Evolutionary conservation across 495 filamentous ascomycete genomes (phyloP), one percentile per base, ranked within the genome.

Genomic region (Aspergillus bertholletiae): DNA sequence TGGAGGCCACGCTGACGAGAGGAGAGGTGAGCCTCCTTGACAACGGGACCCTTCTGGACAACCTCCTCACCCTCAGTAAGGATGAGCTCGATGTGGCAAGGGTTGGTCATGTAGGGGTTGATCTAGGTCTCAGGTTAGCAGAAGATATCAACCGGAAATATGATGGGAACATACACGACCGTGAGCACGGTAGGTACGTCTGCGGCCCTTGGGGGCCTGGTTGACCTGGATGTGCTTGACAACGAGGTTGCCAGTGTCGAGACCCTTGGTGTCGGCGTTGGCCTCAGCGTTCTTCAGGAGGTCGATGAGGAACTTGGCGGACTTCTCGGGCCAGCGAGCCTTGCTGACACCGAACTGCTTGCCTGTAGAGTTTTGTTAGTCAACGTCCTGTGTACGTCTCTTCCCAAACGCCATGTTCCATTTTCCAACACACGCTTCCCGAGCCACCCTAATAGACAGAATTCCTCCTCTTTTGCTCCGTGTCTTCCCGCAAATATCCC

Each of bases 191-290:
- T 97, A 99, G 67, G 94, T 99, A 68, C 94, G 87, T 76, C 94
- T 84, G 70, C 94, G 84, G 79, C 96, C 91, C 85, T 97, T 97
- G 67, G 94, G 94, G 57, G 94, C 94, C 82, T 99, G 94, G 86
- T 97, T 97, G 81, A 97, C 95, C 80, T 97, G 94, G 79, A 99
- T 97, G 84, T 96, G 94, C 88, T 96, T 95, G 75, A 99, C 88
- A 68, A 96, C 79, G 60, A 99, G 83, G 81, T 92, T 95, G 80
- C 85, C 84, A 65, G 90, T 97, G 78, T 99, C 94, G 64, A 99
- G 90, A 73, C 95, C 94, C 84, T 97, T 97, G 76, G 89, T 88
- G 66, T 97, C 95, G 71, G 94, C 94, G 78, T 99, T 99, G 78
- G 94, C 88, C 84, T 97, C 94, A 54, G 94, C 94, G 78, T 99